A percentile compares a stretch with the other conserved stretches of the same genome.
Evolutionary conservation across 2,329 filamentous ascomycete species (phyloP).

Genomic region (Chaetomium globosum): DNA sequence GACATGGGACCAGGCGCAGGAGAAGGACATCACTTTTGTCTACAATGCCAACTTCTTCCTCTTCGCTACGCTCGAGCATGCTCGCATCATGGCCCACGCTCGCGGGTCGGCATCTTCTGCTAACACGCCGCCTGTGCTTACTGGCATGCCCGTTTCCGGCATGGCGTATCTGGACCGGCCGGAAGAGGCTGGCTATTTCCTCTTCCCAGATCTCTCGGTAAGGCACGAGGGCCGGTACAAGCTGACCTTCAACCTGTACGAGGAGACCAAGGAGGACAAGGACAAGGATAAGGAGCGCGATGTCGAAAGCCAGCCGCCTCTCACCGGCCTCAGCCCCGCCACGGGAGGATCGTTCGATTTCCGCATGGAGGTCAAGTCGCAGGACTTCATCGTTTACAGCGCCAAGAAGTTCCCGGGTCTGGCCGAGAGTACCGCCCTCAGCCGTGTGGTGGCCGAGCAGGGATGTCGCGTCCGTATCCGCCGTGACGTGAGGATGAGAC

Average conservation of each 20-base stretch:
- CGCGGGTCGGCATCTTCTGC: conserved; percentile 67
- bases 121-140: conserved; percentile 78
- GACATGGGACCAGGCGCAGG: conserved; percentile 61
- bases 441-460: conserved; percentile 90
- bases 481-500: conserved; percentile 62
- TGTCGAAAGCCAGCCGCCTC: conserved; percentile 40
- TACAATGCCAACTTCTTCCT: conserved; percentile 99
- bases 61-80: conserved; percentile 86
- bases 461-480: conserved; percentile 95
- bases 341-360: conserved; percentile 69
- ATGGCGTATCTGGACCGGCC: conserved; percentile 96
- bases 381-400: conserved; percentile 85
- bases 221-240: conserved; percentile 92
- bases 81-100: conserved; percentile 78
- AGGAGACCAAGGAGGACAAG: conserved; percentile 83
- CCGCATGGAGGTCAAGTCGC: conserved; percentile 86
- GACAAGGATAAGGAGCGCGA: conserved; percentile 64
- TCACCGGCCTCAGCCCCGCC: conserved; percentile 39
- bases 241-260: conserved; percentile 90
- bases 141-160: conserved; percentile 90
- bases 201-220: conserved; percentile 95
- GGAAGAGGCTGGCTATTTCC: conserved; percentile 80
- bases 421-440: conserved; percentile 83
- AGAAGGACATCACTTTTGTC: conserved; percentile 78
- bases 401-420: conserved; percentile 98